Percentiles rank a stretch among this genome's conserved stretches.
These are phyloP conservation scores for Phytophthora kernoviae DNA, from an alignment of 352 stramenopile genomes.

Conservation along the genomic window DNA sequence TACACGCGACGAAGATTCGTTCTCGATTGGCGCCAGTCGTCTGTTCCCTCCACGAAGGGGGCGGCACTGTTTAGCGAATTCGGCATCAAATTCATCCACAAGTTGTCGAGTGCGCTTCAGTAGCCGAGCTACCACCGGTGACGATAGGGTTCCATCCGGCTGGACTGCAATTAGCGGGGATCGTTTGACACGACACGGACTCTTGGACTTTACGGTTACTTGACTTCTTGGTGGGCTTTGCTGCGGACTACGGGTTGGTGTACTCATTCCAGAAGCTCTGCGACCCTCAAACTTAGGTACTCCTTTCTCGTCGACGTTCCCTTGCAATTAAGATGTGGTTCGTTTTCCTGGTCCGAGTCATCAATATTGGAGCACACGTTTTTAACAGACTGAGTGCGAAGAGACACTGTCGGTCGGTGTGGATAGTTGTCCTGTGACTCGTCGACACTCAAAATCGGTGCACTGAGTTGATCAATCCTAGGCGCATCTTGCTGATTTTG, in stretches of 20 bases:
- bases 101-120: conserved; percentile 35
- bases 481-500: neutral
- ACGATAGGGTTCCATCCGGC: conserved; percentile 21
- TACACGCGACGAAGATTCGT: conserved; percentile 7
- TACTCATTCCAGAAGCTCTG: conserved; percentile 5
- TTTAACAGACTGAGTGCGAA: conserved; percentile 34
- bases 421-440: neutral
- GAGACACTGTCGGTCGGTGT: conserved; percentile 7
- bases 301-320: neutral
- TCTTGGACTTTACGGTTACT: conserved; percentile 6
- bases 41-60: conserved; percentile 6
- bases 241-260: conserved; percentile 6
- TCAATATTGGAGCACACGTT: conserved; percentile 53
- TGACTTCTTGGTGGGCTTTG: conserved; percentile 8
- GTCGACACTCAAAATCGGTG: neutral
- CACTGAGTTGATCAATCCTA: neutral
- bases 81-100: conserved; percentile 31
- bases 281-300: neutral
- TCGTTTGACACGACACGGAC: neutral
- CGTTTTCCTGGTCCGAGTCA: conserved; percentile 47
- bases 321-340: neutral
- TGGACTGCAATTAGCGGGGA: conserved; percentile 14
- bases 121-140: conserved; percentile 26
- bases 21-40: neutral
- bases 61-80: conserved; percentile 13